phyloP scores from a whole-genome alignment of 2,329 filamentous ascomycete genomes.

The Mollisiaceae sp. region DNA sequence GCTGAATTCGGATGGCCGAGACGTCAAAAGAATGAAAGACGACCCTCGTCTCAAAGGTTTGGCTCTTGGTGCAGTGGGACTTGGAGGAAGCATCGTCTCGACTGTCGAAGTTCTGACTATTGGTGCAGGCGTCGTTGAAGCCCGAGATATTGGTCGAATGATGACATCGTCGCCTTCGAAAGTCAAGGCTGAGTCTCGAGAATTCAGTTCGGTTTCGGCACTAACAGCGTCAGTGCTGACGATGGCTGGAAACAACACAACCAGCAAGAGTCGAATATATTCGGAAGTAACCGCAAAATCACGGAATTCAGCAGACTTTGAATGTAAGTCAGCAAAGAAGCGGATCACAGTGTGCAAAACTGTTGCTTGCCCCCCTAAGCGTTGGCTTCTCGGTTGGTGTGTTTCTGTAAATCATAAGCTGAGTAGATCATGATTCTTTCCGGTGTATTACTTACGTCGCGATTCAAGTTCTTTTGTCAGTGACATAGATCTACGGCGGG shows the following conservation, averaged over 20 bases:
- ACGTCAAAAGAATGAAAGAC: conserved; percentile 87
- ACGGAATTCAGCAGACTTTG: conserved; percentile 76
- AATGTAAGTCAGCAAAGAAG: conserved; percentile 80
- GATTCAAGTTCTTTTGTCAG: conserved; percentile 63
- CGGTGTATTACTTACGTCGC: conserved; percentile 50
- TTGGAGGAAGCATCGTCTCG: conserved; percentile 53
- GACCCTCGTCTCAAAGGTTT: conserved; percentile 78
- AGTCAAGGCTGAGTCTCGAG: conserved; percentile 77
- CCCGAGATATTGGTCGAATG: conserved; percentile 58
- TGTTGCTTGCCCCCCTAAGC: conserved; percentile 61
- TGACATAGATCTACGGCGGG: conserved; percentile 64
- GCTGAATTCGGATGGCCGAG: conserved; percentile 63
- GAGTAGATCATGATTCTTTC: neutral
- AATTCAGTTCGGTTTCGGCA: conserved; percentile 85
- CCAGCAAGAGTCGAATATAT: conserved; percentile 80
- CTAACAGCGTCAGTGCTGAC: conserved; percentile 85
- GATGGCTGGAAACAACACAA: conserved; percentile 83
- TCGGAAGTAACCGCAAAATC: conserved; percentile 82
- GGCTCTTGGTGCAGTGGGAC: conserved; percentile 51
- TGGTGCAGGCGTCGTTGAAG: conserved; percentile 66
- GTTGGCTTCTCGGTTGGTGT: conserved; percentile 51
- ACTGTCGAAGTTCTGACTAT: conserved; percentile 76
- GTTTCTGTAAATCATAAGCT: conserved; percentile 42
- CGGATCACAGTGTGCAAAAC: conserved; percentile 78
- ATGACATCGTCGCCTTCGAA: conserved; percentile 88